Evolutionary conservation across 2,329 filamentous ascomycete genomes (phyloP).

Genomic region (Aspergillus alliaceus): DNA sequence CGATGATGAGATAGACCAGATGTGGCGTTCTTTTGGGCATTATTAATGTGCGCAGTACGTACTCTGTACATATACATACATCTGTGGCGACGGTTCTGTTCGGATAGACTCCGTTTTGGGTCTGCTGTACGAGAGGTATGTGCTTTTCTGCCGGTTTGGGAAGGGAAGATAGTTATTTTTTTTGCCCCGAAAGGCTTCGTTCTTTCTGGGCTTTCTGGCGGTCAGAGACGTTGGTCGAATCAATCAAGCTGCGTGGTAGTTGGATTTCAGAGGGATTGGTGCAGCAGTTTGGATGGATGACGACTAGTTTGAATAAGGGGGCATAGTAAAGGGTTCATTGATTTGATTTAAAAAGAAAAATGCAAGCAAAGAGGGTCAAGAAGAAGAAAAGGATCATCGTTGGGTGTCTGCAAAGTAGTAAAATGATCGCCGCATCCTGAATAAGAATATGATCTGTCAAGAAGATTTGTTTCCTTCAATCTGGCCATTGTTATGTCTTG

Average conservation of each 20-base stretch:
- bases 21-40: background rate
- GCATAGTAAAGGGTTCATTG: background rate
- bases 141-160: background rate
- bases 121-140: background rate
- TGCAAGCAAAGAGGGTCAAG: background rate
- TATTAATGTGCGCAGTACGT: background rate
- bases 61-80: background rate
- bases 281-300: background rate
- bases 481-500: background rate
- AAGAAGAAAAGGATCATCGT: background rate
- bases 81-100: background rate
- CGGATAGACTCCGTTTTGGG: background rate
- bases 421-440: background rate
- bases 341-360: background rate
- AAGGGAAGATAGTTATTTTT: no score
- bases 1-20: background rate
- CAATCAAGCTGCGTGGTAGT: background rate
- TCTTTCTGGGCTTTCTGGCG: background rate
- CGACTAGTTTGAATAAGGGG: background rate
- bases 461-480: background rate
- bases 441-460: constrained; percentile 11
- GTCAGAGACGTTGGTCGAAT: background rate
- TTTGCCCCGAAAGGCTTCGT: background rate
- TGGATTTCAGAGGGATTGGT: background rate
- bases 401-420: background rate